A percentile compares a stretch with the other conserved stretches of the same genome.
Conservation (phyloP, 768 basidiomycete genomes). For the Cyclocybe aegerita region DNA sequence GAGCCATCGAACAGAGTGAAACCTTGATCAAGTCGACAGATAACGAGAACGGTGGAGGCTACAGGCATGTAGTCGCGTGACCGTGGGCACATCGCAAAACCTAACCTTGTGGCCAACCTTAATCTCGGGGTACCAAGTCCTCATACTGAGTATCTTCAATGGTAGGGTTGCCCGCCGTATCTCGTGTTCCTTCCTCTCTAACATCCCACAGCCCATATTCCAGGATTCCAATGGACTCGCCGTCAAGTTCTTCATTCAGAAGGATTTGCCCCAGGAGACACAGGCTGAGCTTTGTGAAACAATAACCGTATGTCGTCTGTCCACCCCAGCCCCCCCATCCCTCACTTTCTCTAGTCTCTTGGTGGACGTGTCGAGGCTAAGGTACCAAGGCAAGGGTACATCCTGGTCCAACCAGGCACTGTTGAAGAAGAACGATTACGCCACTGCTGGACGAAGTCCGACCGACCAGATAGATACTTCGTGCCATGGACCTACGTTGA, state of each 20-base stretch:
- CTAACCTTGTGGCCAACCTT: slow-evolving; percentile 46
- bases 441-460: slow-evolving; percentile 66
- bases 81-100: slow-evolving; percentile 15
- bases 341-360: slow-evolving; percentile 46
- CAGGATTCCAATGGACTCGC: slow-evolving; percentile 66
- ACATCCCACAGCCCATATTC: slow-evolving; percentile 57
- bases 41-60: too few species aligned
- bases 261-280: slow-evolving; percentile 66
- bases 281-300: slow-evolving; percentile 74
- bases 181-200: background rate
- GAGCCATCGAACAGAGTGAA: too few species aligned
- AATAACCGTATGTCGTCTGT: slow-evolving; percentile 52
- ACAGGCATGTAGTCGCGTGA: too few species aligned
- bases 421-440: slow-evolving; percentile 74
- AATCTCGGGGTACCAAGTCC: slow-evolving; percentile 43
- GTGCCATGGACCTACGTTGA: slow-evolving; percentile 83
- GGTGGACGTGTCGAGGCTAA: slow-evolving; percentile 79
- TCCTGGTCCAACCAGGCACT: slow-evolving; percentile 68
- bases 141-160: slow-evolving; percentile 8
- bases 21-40: too few species aligned
- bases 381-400: slow-evolving; percentile 74
- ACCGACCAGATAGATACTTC: slow-evolving; percentile 74
- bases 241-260: slow-evolving; percentile 84
- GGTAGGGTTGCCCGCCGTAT: slow-evolving; percentile 11
- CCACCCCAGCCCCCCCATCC: background rate